Percentiles rank a stretch among this genome's conserved stretches.
These are phyloP conservation scores for Sutorius australiensis DNA, from an alignment of 768 basidiomycete genomes.

Conservation along the genomic window DNA sequence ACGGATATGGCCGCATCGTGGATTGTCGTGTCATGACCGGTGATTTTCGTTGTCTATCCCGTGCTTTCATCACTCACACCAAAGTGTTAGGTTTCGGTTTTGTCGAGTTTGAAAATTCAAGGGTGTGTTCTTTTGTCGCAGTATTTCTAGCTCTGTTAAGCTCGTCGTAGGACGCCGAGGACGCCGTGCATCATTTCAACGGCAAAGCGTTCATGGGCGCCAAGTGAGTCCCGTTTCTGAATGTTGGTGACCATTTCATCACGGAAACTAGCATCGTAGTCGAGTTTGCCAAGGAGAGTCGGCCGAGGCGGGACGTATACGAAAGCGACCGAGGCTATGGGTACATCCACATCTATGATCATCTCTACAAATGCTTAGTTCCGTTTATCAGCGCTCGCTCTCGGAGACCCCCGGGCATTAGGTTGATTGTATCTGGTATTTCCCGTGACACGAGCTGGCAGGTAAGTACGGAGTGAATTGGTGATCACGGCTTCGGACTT, in stretches of 20 bases:
- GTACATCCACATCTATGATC: conserved; percentile 32
- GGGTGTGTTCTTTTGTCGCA: conserved; percentile 38
- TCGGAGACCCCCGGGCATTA: conserved; percentile 75
- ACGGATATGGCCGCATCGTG: conserved; percentile 81
- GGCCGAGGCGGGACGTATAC: conserved; percentile 75
- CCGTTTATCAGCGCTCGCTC: conserved; percentile 51
- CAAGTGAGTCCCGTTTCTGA: conserved; percentile 37
- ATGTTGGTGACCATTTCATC: not conserved
- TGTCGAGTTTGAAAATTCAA: conserved; percentile 87
- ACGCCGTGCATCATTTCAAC: conserved; percentile 83
- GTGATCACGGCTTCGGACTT: conserved; percentile 1
- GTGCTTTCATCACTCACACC: conserved; percentile 13
- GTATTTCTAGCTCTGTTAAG: conserved; percentile 8
- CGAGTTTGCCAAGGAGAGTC: conserved; percentile 92
- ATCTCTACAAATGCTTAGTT: conserved; percentile 10
- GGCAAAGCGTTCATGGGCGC: conserved; percentile 88
- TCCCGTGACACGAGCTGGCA: conserved; percentile 98
- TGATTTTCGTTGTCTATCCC: conserved; percentile 34
- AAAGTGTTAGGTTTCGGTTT: conserved; percentile 79
- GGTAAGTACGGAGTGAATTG: conserved; percentile 54
- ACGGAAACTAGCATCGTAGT: conserved; percentile 72
- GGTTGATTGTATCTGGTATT: conserved; percentile 83
- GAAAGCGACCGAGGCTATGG: conserved; percentile 56
- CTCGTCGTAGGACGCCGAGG: conserved; percentile 79
- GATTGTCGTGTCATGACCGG: conserved; percentile 96